Conservation (phyloP, 2,329 filamentous ascomycete species). For the Aspergillus sp. region DNA sequence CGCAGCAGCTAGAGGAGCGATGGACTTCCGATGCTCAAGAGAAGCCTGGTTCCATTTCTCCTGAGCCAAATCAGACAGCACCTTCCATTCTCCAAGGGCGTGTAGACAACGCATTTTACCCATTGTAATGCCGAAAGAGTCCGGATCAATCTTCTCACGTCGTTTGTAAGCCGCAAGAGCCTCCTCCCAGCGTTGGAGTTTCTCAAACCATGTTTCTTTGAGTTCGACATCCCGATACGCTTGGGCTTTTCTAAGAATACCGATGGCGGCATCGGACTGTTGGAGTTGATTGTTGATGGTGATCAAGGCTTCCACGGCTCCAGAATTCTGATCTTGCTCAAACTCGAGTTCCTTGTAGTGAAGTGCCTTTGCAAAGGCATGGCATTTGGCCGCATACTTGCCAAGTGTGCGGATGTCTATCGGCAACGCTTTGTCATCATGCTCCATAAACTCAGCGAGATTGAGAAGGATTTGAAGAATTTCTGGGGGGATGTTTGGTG, state of each 20-base stretch:
- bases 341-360: constrained; percentile 99
- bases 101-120: constrained; percentile 99
- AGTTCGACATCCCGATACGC: constrained; percentile 94
- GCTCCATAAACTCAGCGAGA: constrained; percentile 98
- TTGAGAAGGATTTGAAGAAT: constrained; percentile 92
- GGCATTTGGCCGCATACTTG: constrained; percentile 91
- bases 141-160: constrained; percentile 71
- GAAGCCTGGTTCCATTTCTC: constrained; percentile 92
- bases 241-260: constrained; percentile 93
- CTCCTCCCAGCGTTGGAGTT: constrained; percentile 97
- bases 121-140: constrained; percentile 94
- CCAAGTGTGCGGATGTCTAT: constrained; percentile 96
- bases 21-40: constrained; percentile 81
- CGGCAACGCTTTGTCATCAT: constrained; percentile 95
- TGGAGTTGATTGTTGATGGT: constrained; percentile 99
- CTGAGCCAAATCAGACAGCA: constrained; percentile 81
- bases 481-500: constrained; percentile 92
- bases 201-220: constrained; percentile 98
- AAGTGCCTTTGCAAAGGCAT: constrained; percentile 95
- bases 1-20: constrained; percentile 90
- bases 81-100: constrained; percentile 95
- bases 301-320: constrained; percentile 93
- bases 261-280: constrained; percentile 96
- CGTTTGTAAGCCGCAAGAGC: constrained; percentile 88
- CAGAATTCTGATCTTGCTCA: constrained; percentile 92